Evolutionary conservation across 2,329 filamentous ascomycete genomes (phyloP).

Genomic region (Talaromyces sp.): DNA sequence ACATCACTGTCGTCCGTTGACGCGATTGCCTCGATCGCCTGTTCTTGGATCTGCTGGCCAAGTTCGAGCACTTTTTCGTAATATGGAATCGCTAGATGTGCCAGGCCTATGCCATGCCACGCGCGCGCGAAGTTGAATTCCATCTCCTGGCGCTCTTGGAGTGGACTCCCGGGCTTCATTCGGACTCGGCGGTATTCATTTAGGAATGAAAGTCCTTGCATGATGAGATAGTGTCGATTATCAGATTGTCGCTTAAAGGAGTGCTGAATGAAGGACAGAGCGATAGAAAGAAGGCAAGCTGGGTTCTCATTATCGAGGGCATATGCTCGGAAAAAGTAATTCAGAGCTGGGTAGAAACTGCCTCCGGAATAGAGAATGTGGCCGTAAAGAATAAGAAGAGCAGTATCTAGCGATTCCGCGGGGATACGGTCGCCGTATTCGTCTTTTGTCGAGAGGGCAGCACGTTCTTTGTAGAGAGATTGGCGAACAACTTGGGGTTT

Average conservation of each 20-base stretch:
- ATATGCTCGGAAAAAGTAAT: slow-evolving; percentile 80
- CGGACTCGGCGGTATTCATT: slow-evolving; percentile 70
- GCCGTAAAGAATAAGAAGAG: slow-evolving; percentile 83
- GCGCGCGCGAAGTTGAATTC: slow-evolving; percentile 78
- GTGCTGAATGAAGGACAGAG: slow-evolving; percentile 83
- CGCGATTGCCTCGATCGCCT: background rate
- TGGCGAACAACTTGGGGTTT: slow-evolving; percentile 39
- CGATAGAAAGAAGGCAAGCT: slow-evolving; percentile 78
- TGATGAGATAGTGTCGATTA: slow-evolving; percentile 83
- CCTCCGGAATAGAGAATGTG: slow-evolving; percentile 85
- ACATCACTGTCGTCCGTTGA: slow-evolving; percentile 40
- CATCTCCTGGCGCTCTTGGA: slow-evolving; percentile 68
- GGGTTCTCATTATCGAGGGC: slow-evolving; percentile 74
- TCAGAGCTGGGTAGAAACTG: slow-evolving; percentile 80
- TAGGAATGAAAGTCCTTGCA: slow-evolving; percentile 83
- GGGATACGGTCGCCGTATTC: slow-evolving; percentile 39
- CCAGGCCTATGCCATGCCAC: slow-evolving; percentile 74
- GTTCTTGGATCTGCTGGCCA: slow-evolving; percentile 47
- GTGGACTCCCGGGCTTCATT: slow-evolving; percentile 43
- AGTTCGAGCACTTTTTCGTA: slow-evolving; percentile 65
- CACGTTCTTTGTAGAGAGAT: slow-evolving; percentile 47
- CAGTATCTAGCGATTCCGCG: slow-evolving; percentile 67
- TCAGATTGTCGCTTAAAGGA: slow-evolving; percentile 86
- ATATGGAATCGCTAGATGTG: slow-evolving; percentile 70
- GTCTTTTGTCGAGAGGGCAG: slow-evolving; percentile 42